Percentiles rank a stretch among this genome's conserved stretches.
These are phyloP conservation scores for Pestalotiopsis sp. DNA, from an alignment of 2,329 filamentous ascomycete genomes.

Conservation along the genomic window DNA sequence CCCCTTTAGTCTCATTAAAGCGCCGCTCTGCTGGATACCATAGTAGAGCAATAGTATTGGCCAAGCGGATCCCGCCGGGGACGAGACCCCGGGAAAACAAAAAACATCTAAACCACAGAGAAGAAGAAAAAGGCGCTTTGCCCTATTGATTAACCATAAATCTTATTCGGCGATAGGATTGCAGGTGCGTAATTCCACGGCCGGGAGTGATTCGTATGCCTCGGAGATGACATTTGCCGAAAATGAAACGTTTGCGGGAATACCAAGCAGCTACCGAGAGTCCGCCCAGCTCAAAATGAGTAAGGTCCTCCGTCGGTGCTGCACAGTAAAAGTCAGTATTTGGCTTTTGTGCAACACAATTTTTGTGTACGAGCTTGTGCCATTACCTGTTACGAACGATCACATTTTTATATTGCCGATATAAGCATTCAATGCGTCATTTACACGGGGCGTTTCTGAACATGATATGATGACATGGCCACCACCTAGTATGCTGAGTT, in stretches of 20 bases:
- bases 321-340: not conserved
- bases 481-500: too few species aligned
- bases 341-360: too few species aligned
- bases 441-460: not conserved
- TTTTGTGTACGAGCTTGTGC: not conserved
- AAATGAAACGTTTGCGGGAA: slow-evolving; percentile 7
- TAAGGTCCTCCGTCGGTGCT: not conserved
- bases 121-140: not conserved
- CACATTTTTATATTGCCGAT: not conserved
- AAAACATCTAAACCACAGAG: not conserved
- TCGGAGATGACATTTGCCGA: slow-evolving; percentile 11
- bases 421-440: not conserved
- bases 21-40: not conserved
- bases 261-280: not conserved
- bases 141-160: not conserved
- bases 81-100: not conserved
- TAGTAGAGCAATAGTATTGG: not conserved
- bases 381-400: not conserved
- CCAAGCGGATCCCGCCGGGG: slow-evolving; percentile 1
- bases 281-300: not conserved
- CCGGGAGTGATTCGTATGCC: slow-evolving; percentile 9
- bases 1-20: slow-evolving; percentile 1
- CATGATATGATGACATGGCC: too few species aligned
- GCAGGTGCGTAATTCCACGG: not conserved
- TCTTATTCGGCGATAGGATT: not conserved